These are phyloP conservation scores for Phytophthora aleatoria DNA, from an alignment of 352 stramenopile genomes.

Conservation along the genomic window DNA sequence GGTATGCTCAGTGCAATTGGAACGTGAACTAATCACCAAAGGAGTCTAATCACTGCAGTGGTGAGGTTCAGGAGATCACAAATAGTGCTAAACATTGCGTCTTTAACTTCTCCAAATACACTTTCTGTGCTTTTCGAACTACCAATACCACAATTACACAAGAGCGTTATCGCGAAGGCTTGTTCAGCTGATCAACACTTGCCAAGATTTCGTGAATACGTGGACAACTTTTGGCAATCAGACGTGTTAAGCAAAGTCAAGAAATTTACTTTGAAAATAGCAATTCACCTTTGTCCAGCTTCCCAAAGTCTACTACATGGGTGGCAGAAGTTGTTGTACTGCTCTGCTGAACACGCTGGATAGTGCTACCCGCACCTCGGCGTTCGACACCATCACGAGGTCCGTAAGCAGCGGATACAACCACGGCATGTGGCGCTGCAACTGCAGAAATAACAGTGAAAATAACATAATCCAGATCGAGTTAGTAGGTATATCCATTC, in stretches of 20 bases:
- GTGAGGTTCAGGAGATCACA: too few relatives aligned
- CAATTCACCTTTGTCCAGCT: too few relatives aligned
- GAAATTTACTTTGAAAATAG: slow-evolving; percentile 21
- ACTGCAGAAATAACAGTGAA: slow-evolving; percentile 29
- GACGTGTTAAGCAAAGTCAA: slow-evolving; percentile 13
- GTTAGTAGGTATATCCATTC: not conserved
- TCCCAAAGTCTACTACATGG: slow-evolving; percentile 23
- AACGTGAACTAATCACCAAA: not conserved
- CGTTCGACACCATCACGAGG: slow-evolving; percentile 69
- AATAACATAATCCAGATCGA: slow-evolving; percentile 2
- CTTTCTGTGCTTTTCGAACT: too few relatives aligned
- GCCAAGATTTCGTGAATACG: too few relatives aligned
- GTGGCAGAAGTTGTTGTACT: slow-evolving; percentile 58
- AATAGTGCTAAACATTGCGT: too few relatives aligned
- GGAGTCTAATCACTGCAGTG: too few relatives aligned
- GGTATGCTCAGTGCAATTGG: not conserved
- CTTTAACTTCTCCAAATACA: too few relatives aligned
- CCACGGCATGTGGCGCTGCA: slow-evolving; percentile 75
- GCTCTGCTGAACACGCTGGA: slow-evolving; percentile 69
- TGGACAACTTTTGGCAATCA: too few relatives aligned
- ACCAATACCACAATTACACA: too few relatives aligned
- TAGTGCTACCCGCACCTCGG: slow-evolving; percentile 67
- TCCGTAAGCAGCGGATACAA: slow-evolving; percentile 80
- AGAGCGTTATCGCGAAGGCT: too few relatives aligned
- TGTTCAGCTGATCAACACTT: too few relatives aligned